Evolutionary conservation across 352 stramenopile genomes (phyloP), one percentile per base, ranked within the genome.

Genomic region (Phytophthora macrochlamydospora): DNA sequence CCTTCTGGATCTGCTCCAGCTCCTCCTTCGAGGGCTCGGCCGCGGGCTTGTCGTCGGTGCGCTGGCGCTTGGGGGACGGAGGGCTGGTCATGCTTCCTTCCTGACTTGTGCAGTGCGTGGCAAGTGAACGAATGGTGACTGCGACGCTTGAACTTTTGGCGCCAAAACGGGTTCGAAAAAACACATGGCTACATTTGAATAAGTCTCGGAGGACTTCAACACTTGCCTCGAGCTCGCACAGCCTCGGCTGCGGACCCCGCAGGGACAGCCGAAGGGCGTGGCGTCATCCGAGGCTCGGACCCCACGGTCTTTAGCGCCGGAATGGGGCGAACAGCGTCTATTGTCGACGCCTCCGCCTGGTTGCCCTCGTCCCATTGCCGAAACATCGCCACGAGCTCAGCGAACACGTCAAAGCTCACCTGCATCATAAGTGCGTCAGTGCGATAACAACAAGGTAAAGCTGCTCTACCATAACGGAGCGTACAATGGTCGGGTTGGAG

Each of bases 31-130:
- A 57, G 6, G 58, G 45, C 51, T 68, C 59, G 35, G 6, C 43
- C 9, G 61, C 53, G 11, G 65, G 52, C 63, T 72, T 85, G 53
- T 89, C 79, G 51, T 85, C 79, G 8, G 81, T 91, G 71, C 83
- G 80, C 70, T 92, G 85, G 57, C 83, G 83, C 83, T 93, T 93
- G 29, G 86, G 78, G 48, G 83, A 88, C 56, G 80, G 78, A 51
- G 73, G 71, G 45, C 78, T 75, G 40, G 72, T 81, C 79, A 89
- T 91, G 18, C 13, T 79, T 50, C 2, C 44, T 30, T 49, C 29
- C 24, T 53, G 44, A 3, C 28, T 4, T 3, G 29, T 40, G 40
- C 3, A 14, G 35, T 46, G 11, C n/a, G 11, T 49, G 6, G 38
- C 45, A 8, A 46, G 30, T 37, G 43, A 29, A 6, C 8, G 13